Conservation (phyloP, 768 basidiomycete genomes). For the Lentinula boryana region DNA sequence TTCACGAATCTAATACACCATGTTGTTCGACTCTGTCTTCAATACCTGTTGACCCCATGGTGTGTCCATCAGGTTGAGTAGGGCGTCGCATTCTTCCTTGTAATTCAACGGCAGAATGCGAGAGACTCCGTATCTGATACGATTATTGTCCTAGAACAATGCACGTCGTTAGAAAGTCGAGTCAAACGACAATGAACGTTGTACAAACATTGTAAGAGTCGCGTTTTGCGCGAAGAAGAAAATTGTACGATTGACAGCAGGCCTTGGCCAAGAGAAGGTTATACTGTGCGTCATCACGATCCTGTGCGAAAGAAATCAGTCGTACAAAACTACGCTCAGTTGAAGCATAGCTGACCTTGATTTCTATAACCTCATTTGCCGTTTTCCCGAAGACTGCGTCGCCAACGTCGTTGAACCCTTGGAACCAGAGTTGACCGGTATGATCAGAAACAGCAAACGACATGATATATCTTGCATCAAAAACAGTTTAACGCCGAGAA, state of each 20-base stretch:
- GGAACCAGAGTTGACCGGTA: conserved; percentile 87
- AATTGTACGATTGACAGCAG: conserved; percentile 68
- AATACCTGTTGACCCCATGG: conserved; percentile 35
- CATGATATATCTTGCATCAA: conserved; percentile 60
- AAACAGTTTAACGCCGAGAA: conserved; percentile 6
- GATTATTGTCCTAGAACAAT: conserved; percentile 58
- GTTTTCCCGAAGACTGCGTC: conserved; percentile 66
- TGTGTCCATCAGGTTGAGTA: conserved; percentile 56
- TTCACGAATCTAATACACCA: neutral
- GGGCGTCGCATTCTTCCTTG: conserved; percentile 52
- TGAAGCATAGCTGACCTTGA: conserved; percentile 45
- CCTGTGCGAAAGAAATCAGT: conserved; percentile 28
- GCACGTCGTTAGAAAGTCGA: neutral
- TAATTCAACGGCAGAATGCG: conserved; percentile 64
- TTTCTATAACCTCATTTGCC: conserved; percentile 71
- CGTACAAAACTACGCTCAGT: neutral
- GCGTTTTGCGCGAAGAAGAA: conserved; percentile 80
- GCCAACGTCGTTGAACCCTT: conserved; percentile 93
- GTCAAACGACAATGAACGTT: neutral
- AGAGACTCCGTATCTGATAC: conserved; percentile 79
- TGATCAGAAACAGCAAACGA: conserved; percentile 85
- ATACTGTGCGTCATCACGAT: conserved; percentile 53
- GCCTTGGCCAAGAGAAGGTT: conserved; percentile 56
- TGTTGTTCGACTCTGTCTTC: neutral
- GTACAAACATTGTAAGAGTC: conserved; percentile 76